Percentiles rank a stretch among this genome's conserved stretches.
phyloP scores from a whole-genome alignment of 2,329 filamentous ascomycete genomes.

The Nemania sp. region DNA sequence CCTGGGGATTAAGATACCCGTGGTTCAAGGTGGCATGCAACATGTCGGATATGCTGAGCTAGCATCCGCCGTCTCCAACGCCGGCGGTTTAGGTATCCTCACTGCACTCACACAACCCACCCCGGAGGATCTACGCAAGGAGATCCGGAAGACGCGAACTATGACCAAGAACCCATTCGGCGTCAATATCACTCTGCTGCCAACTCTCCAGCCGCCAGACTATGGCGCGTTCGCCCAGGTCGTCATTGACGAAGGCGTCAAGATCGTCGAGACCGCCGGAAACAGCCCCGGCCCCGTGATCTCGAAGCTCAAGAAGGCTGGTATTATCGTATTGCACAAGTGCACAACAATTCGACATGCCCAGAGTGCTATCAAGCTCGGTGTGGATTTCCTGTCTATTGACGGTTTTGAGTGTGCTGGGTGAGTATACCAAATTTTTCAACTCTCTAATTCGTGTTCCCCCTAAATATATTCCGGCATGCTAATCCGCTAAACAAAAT shows the following conservation, averaged over 20 bases:
- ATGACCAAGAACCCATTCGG: conserved; percentile 86
- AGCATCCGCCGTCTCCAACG: conserved; percentile 80
- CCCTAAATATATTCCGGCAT: conserved; percentile 25
- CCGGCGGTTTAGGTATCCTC: conserved; percentile 85
- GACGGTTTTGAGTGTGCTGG: conserved; percentile 98
- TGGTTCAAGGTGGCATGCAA: conserved; percentile 90
- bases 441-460: conserved; percentile 9
- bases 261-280: conserved; percentile 91
- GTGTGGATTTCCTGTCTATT: conserved; percentile 96
- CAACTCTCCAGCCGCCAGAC: conserved; percentile 88
- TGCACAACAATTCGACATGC: conserved; percentile 97
- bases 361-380: conserved; percentile 89
- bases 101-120: conserved; percentile 93
- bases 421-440: conserved; percentile 50
- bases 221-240: conserved; percentile 92
- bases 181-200: conserved; percentile 95
- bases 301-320: conserved; percentile 83
- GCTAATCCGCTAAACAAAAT: conserved; percentile 25
- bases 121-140: conserved; percentile 89
- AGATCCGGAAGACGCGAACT: conserved; percentile 86
- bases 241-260: conserved; percentile 91
- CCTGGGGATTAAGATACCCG: conserved; percentile 72
- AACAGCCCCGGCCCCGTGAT: conserved; percentile 93
- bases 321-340: conserved; percentile 89
- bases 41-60: conserved; percentile 86